Conservation (phyloP, 2,329 filamentous ascomycete genomes). For the Fusarium sp. region DNA sequence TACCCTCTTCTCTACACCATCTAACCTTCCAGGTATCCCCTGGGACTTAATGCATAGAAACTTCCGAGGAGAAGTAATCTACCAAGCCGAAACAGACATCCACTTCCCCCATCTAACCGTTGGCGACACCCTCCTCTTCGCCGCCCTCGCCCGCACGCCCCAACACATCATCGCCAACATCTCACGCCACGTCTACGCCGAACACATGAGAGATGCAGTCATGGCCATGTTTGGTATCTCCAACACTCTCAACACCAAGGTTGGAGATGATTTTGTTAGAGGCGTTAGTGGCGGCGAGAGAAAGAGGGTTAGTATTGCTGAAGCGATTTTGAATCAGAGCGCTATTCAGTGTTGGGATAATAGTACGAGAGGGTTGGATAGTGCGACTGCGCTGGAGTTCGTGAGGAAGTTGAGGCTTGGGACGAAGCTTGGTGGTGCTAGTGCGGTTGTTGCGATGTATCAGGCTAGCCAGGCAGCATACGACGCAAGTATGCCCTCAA, state of each 20-base stretch:
- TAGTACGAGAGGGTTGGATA: conserved; percentile 72
- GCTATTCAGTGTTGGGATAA: conserved; percentile 78
- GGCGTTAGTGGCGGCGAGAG: conserved; percentile 64
- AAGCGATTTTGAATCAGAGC: conserved; percentile 50
- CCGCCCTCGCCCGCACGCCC: conserved; percentile 74
- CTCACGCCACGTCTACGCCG: conserved; percentile 60
- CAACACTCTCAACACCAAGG: conserved; percentile 74
- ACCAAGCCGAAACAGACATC: conserved; percentile 83
- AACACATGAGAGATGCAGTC: conserved; percentile 74
- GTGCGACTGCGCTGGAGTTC: conserved; percentile 73
- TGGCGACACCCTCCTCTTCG: conserved; percentile 80
- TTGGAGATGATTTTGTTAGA: conserved; percentile 78
- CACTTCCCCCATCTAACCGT: conserved; percentile 81
- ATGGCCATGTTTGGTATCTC: conserved; percentile 78
- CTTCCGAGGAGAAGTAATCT: conserved; percentile 80
- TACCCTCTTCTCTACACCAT: accelerated
- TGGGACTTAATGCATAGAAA: conserved; percentile 37
- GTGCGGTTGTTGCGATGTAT: conserved; percentile 72
- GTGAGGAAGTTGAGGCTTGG: conserved; percentile 69
- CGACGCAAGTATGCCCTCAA: conserved; percentile 44
- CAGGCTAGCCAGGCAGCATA: conserved; percentile 63
- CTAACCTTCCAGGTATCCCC: conserved; percentile 29
- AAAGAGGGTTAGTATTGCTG: conserved; percentile 54
- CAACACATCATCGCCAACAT: conserved; percentile 63
- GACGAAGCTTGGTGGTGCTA: conserved; percentile 68